phyloP scores from a whole-genome alignment of 768 basidiomycete genomes.

The Cytidiella melzeri region DNA sequence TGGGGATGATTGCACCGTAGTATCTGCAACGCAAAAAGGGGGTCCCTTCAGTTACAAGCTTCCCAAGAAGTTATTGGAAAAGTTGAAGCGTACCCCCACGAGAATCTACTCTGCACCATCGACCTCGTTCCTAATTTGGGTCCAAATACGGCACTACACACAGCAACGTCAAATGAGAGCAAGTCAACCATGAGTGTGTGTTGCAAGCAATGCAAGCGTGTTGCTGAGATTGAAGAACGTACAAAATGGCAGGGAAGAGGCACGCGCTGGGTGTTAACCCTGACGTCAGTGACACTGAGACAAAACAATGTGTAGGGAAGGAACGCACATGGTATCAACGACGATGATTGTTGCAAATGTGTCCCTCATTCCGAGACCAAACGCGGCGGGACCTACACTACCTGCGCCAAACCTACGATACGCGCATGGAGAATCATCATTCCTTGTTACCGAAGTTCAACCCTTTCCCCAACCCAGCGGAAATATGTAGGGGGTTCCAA shows the following conservation, averaged over 20 bases:
- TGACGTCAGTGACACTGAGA: no score
- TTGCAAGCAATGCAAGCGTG: no score
- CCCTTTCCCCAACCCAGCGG: no score
- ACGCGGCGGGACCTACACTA: conserved; percentile 44
- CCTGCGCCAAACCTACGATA: conserved; percentile 39
- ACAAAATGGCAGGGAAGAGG: conserved; percentile 32
- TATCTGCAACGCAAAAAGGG: conserved; percentile 24
- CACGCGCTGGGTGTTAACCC: no score
- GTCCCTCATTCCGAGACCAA: conserved; percentile 39
- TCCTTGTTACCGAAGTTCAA: no score
- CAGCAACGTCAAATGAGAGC: background rate
- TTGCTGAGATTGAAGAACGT: no score
- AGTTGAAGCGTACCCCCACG: conserved; percentile 43
- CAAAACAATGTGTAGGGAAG: no score
- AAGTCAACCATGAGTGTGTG: no score
- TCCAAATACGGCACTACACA: conserved; percentile 40
- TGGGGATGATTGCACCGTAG: conserved; percentile 34
- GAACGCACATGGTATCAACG: conserved; percentile 38
- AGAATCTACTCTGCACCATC: conserved; percentile 51
- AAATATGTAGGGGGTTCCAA: no score
- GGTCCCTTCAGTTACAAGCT: background rate
- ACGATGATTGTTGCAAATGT: conserved; percentile 37
- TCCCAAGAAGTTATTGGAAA: no score
- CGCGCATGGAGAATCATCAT: background rate
- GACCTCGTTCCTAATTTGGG: conserved; percentile 49